Conservation (phyloP, 2,329 filamentous ascomycete genomes). For the Balansia obtecta region DNA sequence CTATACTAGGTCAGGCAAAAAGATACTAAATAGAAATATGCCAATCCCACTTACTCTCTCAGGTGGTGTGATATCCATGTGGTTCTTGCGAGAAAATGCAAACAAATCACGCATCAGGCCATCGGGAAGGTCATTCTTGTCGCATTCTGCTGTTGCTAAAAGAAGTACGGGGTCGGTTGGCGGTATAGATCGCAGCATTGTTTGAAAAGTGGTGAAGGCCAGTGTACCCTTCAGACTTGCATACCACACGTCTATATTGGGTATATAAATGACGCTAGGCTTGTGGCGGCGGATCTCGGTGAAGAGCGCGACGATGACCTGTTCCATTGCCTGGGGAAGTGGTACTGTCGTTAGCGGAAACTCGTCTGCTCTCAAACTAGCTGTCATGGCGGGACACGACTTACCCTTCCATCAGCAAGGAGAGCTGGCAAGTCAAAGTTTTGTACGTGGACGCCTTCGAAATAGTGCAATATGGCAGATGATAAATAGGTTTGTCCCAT, state of each 20-base stretch:
- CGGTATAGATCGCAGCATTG: constrained; percentile 70
- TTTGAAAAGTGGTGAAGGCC: constrained; percentile 69
- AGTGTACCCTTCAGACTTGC: constrained; percentile 46
- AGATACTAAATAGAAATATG: neutral
- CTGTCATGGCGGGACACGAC: constrained; percentile 14
- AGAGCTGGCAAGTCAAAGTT: constrained; percentile 85
- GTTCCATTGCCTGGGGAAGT: constrained; percentile 57
- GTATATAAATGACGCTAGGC: constrained; percentile 90
- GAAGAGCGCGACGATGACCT: constrained; percentile 82
- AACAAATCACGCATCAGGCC: constrained; percentile 68
- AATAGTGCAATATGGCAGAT: constrained; percentile 73
- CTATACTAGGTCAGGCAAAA: constrained; percentile 17
- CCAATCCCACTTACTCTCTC: constrained; percentile 35
- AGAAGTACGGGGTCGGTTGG: constrained; percentile 83
- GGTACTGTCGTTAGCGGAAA: constrained; percentile 10
- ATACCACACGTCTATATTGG: constrained; percentile 83
- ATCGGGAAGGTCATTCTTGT: constrained; percentile 46
- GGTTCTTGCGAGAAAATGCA: constrained; percentile 70
- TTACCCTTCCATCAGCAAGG: constrained; percentile 67
- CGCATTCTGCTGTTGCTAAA: constrained; percentile 69
- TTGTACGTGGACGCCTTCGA: constrained; percentile 90
- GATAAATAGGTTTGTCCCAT: constrained; percentile 93
- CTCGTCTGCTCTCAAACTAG: neutral
- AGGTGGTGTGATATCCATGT: constrained; percentile 57
- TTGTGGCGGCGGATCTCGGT: constrained; percentile 89